Percentiles rank a stretch among this genome's conserved stretches.
phyloP scores from a whole-genome alignment of 179 eudicot genomes.

The Camellia oleifera region DNA sequence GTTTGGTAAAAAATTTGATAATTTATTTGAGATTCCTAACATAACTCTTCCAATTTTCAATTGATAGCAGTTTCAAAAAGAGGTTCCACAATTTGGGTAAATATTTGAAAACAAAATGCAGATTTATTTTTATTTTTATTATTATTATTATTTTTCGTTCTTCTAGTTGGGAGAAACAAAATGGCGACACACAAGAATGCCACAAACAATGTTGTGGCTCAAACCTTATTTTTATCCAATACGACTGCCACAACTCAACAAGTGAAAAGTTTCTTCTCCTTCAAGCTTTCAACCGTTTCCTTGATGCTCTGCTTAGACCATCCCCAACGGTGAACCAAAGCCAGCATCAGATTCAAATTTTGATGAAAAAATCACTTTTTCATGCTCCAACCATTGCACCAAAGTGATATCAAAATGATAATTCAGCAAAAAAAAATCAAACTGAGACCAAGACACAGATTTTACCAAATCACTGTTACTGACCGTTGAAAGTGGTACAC shows the following conservation, averaged over 20 bases:
- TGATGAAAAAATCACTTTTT: too few species aligned
- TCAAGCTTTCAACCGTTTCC: slow-evolving; percentile 52
- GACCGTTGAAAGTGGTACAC: too few species aligned
- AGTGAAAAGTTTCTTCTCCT: slow-evolving; percentile 38
- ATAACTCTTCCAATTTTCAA: background rate
- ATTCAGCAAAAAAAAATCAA: too few species aligned
- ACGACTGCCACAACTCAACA: background rate
- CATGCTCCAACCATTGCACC: too few species aligned
- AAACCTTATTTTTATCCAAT: background rate
- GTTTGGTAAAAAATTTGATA: too few species aligned
- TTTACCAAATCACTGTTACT: too few species aligned
- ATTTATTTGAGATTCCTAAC: too few species aligned
- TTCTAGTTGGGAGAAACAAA: background rate
- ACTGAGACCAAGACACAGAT: too few species aligned
- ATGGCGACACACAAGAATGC: background rate
- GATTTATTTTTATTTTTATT: background rate
- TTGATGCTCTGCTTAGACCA: slow-evolving; percentile 22
- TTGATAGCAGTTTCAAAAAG: background rate
- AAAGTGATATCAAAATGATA: too few species aligned
- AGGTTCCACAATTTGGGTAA: background rate
- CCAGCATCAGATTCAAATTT: too few species aligned
- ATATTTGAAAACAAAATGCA: background rate
- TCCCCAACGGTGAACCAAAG: too few species aligned
- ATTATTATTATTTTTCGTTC: background rate
- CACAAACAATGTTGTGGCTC: background rate